Percentiles rank a stretch among this genome's conserved stretches.
These are phyloP conservation scores for Chaetomium strumarium DNA, from an alignment of 2,329 filamentous ascomycete genomes.

Conservation along the genomic window DNA sequence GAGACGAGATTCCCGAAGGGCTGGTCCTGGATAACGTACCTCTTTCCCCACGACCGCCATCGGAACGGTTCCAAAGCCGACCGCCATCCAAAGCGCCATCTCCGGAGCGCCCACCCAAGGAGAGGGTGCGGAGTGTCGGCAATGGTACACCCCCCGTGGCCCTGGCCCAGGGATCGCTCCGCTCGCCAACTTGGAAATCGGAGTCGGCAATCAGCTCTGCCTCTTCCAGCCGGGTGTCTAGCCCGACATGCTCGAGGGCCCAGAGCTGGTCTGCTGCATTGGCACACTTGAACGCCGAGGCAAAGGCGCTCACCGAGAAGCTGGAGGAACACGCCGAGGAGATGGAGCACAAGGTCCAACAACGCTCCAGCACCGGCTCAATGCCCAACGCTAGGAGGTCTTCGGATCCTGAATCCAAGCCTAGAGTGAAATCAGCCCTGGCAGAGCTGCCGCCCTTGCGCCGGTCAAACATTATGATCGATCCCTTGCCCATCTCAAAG, in stretches of 20 bases:
- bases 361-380: conserved; percentile 34
- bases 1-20: conserved; percentile 72
- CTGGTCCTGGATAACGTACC: conserved; percentile 77
- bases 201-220: conserved; percentile 34
- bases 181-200: conserved; percentile 50
- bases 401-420: conserved; percentile 39
- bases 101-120: conserved; percentile 46
- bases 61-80: conserved; percentile 49
- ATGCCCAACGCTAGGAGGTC: conserved; percentile 33
- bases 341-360: conserved; percentile 42
- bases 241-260: conserved; percentile 49
- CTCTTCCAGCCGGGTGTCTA: conserved; percentile 31
- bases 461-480: conserved; percentile 74
- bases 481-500: conserved; percentile 75
- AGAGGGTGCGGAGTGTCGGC: conserved; percentile 50
- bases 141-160: conserved; percentile 59
- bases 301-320: conserved; percentile 68
- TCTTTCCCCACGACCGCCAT: conserved; percentile 63
- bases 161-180: conserved; percentile 53
- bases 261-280: conserved; percentile 71
- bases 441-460: conserved; percentile 65
- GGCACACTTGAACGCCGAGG: conserved; percentile 64
- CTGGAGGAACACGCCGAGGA: conserved; percentile 71
- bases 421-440: conserved; percentile 59
- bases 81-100: conserved; percentile 49